A percentile compares a stretch with the other conserved stretches of the same genome.
Evolutionary conservation across 2,329 filamentous ascomycete genomes (phyloP).

Genomic region (Sphaerulina populicola): DNA sequence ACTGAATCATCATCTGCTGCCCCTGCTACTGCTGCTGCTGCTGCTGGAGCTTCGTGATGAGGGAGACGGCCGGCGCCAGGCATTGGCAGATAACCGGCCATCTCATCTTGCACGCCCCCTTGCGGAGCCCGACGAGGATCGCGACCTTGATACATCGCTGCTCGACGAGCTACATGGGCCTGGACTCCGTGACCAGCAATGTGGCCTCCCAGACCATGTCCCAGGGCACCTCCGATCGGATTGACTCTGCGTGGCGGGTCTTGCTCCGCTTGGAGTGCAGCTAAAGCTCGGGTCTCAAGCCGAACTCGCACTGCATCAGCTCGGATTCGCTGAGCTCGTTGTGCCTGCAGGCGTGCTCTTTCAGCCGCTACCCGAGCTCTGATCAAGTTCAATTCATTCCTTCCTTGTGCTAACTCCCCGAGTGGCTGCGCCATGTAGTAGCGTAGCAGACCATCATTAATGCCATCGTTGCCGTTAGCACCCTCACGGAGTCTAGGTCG

Average conservation of each 20-base stretch:
- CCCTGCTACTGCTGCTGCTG: too few species aligned
- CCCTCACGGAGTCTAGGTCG: conserved; percentile 11
- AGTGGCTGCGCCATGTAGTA: background rate
- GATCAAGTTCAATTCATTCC: background rate
- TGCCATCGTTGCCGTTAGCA: conserved; percentile 12
- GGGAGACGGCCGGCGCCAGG: background rate
- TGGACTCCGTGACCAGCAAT: conserved; percentile 7
- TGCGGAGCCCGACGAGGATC: conserved; percentile 6
- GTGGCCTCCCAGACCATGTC: conserved; percentile 9
- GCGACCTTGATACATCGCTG: conserved; percentile 5
- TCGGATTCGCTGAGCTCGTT: too few species aligned
- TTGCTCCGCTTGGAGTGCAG: background rate
- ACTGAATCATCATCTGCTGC: background rate
- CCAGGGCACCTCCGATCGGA: background rate
- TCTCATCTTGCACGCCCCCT: background rate
- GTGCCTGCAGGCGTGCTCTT: background rate
- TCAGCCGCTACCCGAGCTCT: background rate
- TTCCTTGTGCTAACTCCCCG: background rate
- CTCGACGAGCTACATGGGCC: conserved; percentile 9
- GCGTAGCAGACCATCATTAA: background rate
- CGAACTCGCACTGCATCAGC: background rate
- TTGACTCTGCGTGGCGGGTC: background rate
- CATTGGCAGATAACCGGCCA: conserved; percentile 5
- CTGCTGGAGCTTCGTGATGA: background rate
- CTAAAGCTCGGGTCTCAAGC: background rate